phyloP scores from a whole-genome alignment of 169 alveolate genomes.

The Perkinsus olseni region DNA sequence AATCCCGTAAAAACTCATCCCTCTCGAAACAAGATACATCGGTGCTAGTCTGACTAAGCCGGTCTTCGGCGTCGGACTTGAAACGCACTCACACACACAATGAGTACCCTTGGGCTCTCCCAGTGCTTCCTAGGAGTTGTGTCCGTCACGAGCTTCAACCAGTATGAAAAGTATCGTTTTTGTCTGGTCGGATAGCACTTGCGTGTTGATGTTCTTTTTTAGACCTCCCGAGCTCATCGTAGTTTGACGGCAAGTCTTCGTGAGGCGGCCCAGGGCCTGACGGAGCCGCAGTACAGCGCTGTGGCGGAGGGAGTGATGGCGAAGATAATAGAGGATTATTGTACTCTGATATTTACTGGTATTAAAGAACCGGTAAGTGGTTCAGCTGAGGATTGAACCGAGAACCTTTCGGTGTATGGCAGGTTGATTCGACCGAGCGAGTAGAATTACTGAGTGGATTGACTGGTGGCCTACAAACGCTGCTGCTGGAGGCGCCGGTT shows the following conservation, averaged over 20 bases:
- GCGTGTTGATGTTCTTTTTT: not conserved
- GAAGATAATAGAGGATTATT: not conserved
- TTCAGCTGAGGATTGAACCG: not conserved
- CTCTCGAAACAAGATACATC: no score
- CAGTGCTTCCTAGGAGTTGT: no score
- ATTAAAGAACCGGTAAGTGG: not conserved
- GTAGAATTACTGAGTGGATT: not conserved
- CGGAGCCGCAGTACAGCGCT: not conserved
- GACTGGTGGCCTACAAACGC: not conserved
- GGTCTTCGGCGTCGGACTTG: no score
- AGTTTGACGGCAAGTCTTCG: not conserved
- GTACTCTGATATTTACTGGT: not conserved
- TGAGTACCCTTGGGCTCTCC: no score
- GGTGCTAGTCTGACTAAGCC: no score
- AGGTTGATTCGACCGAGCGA: not conserved
- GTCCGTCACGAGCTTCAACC: no score
- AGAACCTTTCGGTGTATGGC: not conserved
- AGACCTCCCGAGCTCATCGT: not conserved
- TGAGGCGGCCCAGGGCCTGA: not conserved
- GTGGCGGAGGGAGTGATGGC: not conserved
- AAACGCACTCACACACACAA: no score
- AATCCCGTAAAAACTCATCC: no score
- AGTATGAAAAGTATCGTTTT: no score
- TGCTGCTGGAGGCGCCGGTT: not conserved
- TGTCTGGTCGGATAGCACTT: no score